Evolutionary conservation across 768 basidiomycete species (phyloP).

Genomic region (Cantharellus anzutake): DNA sequence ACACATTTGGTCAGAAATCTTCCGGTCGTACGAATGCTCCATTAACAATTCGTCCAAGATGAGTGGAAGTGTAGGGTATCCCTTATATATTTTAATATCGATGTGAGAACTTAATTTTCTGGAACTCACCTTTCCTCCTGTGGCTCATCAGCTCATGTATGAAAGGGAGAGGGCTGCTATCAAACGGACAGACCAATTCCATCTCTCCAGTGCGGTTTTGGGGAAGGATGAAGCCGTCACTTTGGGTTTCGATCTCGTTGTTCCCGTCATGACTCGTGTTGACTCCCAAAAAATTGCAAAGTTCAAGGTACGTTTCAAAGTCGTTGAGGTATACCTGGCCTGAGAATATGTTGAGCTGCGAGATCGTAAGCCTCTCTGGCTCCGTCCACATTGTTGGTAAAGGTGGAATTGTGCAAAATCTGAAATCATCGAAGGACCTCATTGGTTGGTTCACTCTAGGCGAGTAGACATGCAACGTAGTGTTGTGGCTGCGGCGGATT

Average conservation of each 20-base stretch:
- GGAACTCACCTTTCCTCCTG: not conserved
- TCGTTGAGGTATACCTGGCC: constrained; percentile 1
- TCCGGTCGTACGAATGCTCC: too few species aligned
- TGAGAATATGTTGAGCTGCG: not conserved
- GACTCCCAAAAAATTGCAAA: not conserved
- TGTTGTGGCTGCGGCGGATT: constrained; percentile 16
- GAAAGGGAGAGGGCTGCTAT: not conserved
- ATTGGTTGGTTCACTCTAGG: constrained; percentile 1
- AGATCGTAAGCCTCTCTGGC: not conserved
- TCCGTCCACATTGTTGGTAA: not conserved
- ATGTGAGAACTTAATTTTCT: too few species aligned
- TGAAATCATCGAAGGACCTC: constrained; percentile 19
- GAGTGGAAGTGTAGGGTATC: too few species aligned
- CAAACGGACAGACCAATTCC: not conserved
- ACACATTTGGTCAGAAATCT: too few species aligned
- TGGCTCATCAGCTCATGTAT: not conserved
- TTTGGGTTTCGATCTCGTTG: not conserved
- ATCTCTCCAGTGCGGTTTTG: not conserved
- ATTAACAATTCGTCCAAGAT: too few species aligned
- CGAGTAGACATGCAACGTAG: not conserved
- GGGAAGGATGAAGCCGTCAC: not conserved
- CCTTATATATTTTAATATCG: too few species aligned
- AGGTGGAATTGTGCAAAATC: constrained; percentile 15
- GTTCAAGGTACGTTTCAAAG: not conserved
- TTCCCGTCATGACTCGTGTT: not conserved